A percentile compares a stretch with the other conserved stretches of the same genome.
phyloP scores from a whole-genome alignment of 345 rosid species.

The Brassica juncea region DNA sequence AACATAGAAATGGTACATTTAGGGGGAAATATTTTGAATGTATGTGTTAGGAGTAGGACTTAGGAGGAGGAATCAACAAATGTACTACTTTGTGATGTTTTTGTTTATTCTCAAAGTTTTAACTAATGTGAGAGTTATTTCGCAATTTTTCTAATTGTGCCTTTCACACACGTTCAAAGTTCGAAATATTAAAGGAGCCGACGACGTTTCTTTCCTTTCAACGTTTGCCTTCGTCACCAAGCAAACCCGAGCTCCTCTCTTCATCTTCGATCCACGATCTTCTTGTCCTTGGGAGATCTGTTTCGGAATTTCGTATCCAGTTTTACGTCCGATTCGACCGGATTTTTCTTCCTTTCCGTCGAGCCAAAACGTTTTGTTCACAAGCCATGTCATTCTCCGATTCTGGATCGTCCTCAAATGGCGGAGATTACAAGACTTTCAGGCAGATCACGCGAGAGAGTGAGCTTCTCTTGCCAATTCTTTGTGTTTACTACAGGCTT shows the following conservation, averaged over 20 bases:
- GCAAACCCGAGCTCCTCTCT: constrained; percentile 41
- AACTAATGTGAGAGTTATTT: neutral
- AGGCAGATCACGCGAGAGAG: constrained; percentile 81
- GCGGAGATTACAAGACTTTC: constrained; percentile 72
- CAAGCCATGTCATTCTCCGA: constrained; percentile 77
- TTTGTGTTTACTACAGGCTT: neutral
- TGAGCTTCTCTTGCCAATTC: constrained; percentile 37
- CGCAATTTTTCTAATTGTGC: neutral
- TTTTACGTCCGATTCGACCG: neutral
- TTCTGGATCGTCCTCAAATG: constrained; percentile 68
- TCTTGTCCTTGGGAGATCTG: constrained; percentile 1
- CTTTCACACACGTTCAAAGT: constrained; percentile 24
- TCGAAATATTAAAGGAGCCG: constrained; percentile 29
- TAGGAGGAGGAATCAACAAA: too few relatives aligned
- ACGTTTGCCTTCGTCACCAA: constrained; percentile 40
- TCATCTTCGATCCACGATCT: constrained; percentile 15
- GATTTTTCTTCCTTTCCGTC: neutral
- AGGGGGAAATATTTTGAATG: too few relatives aligned
- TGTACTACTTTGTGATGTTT: too few relatives aligned
- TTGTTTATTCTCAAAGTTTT: neutral
- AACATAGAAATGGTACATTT: too few relatives aligned
- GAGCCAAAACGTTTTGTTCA: neutral
- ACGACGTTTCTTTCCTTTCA: constrained; percentile 12
- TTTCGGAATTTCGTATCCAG: neutral
- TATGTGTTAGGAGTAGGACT: too few relatives aligned